Conservation (phyloP, 2,329 filamentous ascomycete species). For the Apiospora pterosperma region DNA sequence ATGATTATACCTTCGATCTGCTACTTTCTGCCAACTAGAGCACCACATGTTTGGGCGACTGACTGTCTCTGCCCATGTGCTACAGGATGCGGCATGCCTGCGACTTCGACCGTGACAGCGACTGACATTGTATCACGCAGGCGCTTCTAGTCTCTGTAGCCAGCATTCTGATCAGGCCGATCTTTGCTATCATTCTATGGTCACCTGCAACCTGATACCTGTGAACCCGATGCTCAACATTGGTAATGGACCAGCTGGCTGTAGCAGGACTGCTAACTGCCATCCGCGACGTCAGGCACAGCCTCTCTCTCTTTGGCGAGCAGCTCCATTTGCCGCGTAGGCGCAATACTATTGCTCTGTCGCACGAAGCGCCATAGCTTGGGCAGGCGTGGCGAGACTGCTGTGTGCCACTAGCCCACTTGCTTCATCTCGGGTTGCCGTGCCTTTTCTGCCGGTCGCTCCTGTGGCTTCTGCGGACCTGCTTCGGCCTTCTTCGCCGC, state of each 20-base stretch:
- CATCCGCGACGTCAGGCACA: neutral
- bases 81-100: neutral
- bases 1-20: neutral
- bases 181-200: neutral
- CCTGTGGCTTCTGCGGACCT: conserved; percentile 1
- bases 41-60: neutral
- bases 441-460: neutral
- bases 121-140: neutral
- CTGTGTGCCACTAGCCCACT: conserved; percentile 20
- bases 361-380: neutral
- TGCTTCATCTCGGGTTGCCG: conserved; percentile 28
- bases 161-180: neutral
- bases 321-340: neutral
- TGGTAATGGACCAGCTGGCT: neutral
- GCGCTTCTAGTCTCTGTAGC: neutral
- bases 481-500: conserved; percentile 37
- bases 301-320: neutral
- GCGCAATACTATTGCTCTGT: neutral
- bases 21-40: neutral
- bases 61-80: neutral
- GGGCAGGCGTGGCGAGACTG: conserved; percentile 3
- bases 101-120: too few species aligned
- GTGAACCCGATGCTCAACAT: neutral
- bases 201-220: neutral
- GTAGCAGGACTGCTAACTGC: neutral